Percentiles rank a stretch among this genome's conserved stretches.
Evolutionary conservation across 192 early-diverging fungal genomes (phyloP).

Genomic region (Backusella liffmaniae): DNA sequence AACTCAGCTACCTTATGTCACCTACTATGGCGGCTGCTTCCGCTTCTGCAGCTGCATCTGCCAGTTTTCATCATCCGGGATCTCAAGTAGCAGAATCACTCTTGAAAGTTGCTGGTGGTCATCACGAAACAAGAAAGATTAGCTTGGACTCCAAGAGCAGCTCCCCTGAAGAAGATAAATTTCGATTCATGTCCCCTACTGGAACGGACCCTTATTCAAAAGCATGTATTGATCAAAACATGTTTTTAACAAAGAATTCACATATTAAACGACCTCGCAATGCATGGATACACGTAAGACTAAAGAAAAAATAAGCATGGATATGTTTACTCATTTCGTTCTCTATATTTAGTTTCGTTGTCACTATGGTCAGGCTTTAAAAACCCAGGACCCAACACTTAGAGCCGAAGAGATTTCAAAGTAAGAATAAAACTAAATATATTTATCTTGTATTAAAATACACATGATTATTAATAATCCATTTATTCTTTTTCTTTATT

Average conservation of each 20-base stretch:
- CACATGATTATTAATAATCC: not conserved
- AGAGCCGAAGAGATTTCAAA: conserved; percentile 41
- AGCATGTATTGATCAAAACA: conserved; percentile 24
- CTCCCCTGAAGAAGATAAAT: conserved; percentile 8
- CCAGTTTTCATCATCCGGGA: not conserved
- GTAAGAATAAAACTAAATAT: conserved; percentile 13
- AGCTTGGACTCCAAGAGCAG: not conserved
- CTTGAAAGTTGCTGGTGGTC: not conserved
- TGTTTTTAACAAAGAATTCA: conserved; percentile 37
- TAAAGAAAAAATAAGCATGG: not conserved
- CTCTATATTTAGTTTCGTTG: conserved; percentile 28
- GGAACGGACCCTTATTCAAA: conserved; percentile 8
- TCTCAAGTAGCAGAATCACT: conserved; percentile 7
- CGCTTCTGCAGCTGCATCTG: conserved; percentile 20
- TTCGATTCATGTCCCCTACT: conserved; percentile 4
- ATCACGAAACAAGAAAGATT: not conserved
- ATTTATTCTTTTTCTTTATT: not conserved
- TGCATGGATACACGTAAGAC: conserved; percentile 39
- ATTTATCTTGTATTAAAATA: not conserved
- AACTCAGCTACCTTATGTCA: conserved; percentile 4
- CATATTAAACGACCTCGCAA: conserved; percentile 41
- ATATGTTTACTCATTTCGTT: not conserved
- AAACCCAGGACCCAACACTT: conserved; percentile 36
- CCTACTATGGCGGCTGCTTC: conserved; percentile 28
- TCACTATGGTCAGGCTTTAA: conserved; percentile 40